Percentiles rank a stretch among this genome's conserved stretches.
phyloP scores from a whole-genome alignment of 1,139 yeast genomes.

The Diutina scorzettiae region DNA sequence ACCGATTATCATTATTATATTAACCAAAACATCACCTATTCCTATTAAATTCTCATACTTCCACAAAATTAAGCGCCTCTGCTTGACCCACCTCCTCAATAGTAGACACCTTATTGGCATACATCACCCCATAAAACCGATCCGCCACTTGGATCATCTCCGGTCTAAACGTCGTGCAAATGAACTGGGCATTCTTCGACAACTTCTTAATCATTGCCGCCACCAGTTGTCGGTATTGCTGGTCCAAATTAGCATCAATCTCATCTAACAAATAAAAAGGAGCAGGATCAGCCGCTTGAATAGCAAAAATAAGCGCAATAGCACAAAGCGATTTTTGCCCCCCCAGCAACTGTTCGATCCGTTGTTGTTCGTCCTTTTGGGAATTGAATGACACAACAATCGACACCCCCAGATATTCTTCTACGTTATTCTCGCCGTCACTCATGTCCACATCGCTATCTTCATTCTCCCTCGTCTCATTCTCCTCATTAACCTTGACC shows the following conservation, averaged over 20 bases:
- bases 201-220: conserved; percentile 63
- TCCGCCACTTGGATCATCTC: conserved; percentile 86
- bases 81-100: conserved; percentile 59
- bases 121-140: conserved; percentile 79
- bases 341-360: conserved; percentile 87
- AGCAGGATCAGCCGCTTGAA: conserved; percentile 92
- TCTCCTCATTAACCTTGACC: conserved; percentile 11
- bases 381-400: conserved; percentile 88
- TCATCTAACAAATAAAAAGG: conserved; percentile 95
- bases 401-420: conserved; percentile 69
- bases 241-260: conserved; percentile 89
- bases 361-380: conserved; percentile 72
- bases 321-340: conserved; percentile 97
- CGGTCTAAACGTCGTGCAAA: conserved; percentile 91
- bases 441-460: conserved; percentile 9
- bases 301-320: conserved; percentile 81
- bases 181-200: conserved; percentile 68
- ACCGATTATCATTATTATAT: too few species aligned
- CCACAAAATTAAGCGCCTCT: conserved; percentile 74
- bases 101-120: conserved; percentile 70
- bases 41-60: too few species aligned
- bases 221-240: conserved; percentile 83
- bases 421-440: conserved; percentile 18
- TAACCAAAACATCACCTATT: too few species aligned
- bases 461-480: conserved; percentile 12